A percentile compares a stretch with the other conserved stretches of the same genome.
Evolutionary conservation across 768 basidiomycete species (phyloP).

Genomic region (Pleurotus djamor): DNA sequence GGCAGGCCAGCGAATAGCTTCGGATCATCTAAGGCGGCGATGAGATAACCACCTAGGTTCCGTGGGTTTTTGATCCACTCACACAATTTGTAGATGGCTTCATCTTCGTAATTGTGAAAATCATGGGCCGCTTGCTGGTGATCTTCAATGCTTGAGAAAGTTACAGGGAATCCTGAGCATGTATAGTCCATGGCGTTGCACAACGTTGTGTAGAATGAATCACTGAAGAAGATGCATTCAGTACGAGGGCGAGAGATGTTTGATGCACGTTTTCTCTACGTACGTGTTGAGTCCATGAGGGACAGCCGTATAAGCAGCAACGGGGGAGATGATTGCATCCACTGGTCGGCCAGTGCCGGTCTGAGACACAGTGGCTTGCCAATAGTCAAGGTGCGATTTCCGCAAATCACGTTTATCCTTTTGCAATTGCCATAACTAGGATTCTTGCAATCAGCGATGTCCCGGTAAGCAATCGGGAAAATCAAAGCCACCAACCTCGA

Average conservation of each 20-base stretch:
- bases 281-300: conserved; percentile 63
- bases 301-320: conserved; percentile 55
- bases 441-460: background rate
- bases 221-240: conserved; percentile 25
- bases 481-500: conserved; percentile 30
- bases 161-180: conserved; percentile 61
- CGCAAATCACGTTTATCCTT: conserved; percentile 47
- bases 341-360: conserved; percentile 74
- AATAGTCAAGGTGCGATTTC: conserved; percentile 57
- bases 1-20: conserved; percentile 55
- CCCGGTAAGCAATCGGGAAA: no score
- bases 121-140: conserved; percentile 33
- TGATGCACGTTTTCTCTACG: conserved; percentile 11
- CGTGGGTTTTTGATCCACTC: conserved; percentile 18
- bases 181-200: conserved; percentile 74
- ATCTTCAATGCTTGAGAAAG: conserved; percentile 45
- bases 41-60: background rate
- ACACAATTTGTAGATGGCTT: conserved; percentile 53
- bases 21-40: conserved; percentile 49
- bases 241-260: background rate
- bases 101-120: conserved; percentile 51
- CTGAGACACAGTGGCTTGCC: conserved; percentile 46
- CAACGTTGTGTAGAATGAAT: conserved; percentile 52
- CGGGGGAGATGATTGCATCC: conserved; percentile 72
- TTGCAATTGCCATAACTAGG: conserved; percentile 64